Percentiles rank a stretch among this genome's conserved stretches.
Conservation (phyloP, 805 yeast genomes). For the Blastobotrys robertii region DNA sequence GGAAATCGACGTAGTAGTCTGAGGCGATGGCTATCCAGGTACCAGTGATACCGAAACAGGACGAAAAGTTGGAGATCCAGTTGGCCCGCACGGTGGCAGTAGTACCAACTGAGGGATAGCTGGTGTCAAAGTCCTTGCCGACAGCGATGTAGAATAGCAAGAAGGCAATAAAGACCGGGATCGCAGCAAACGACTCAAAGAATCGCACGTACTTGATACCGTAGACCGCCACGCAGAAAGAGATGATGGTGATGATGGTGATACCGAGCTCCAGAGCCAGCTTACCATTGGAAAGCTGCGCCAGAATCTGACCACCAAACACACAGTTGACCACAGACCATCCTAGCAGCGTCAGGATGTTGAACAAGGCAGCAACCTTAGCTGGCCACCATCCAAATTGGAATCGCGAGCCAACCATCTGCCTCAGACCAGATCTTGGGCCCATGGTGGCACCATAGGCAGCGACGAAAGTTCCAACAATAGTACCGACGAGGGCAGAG, state of each 20-base stretch:
- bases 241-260: constrained; percentile 52
- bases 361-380: constrained; percentile 59
- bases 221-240: constrained; percentile 60
- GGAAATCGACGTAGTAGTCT: constrained; percentile 75
- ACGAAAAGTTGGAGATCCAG: constrained; percentile 61
- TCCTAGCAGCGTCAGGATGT: constrained; percentile 73
- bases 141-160: constrained; percentile 51
- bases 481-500: constrained; percentile 52
- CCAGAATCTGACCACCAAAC: constrained; percentile 76
- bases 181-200: constrained; percentile 57
- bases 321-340: constrained; percentile 91
- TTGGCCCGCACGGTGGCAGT: constrained; percentile 47
- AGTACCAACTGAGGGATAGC: constrained; percentile 30
- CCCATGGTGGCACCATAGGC: constrained; percentile 84
- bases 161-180: constrained; percentile 62
- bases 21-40: constrained; percentile 87
- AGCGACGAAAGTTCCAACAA: constrained; percentile 66
- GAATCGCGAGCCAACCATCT: constrained; percentile 74
- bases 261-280: constrained; percentile 70
- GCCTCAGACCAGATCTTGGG: constrained; percentile 82
- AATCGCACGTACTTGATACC: constrained; percentile 65
- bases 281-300: constrained; percentile 52
- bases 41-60: constrained; percentile 67
- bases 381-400: constrained; percentile 83
- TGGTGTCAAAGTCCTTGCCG: constrained; percentile 25